Percentiles rank a stretch among this genome's conserved stretches.
phyloP scores from a whole-genome alignment of 164 flowering plant species.

The Annona cherimola region DNA sequence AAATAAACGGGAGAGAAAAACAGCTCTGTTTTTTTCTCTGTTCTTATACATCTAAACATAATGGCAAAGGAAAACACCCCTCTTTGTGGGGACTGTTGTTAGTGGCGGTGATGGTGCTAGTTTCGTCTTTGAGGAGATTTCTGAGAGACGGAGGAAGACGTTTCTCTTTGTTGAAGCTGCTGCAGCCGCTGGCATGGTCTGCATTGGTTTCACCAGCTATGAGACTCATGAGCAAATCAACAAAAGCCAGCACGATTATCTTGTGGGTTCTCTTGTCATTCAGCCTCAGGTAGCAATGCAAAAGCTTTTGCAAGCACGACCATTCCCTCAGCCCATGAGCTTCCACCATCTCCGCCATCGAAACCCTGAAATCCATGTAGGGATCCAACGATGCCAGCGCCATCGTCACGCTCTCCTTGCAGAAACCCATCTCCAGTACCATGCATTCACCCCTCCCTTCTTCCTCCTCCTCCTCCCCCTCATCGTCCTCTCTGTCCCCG shows the following conservation, averaged over 20 bases:
- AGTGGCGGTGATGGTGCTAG: no score
- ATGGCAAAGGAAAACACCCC: conserved; percentile 3
- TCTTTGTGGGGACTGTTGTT: not conserved
- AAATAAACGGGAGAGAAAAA: not conserved
- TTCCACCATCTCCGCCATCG: conserved; percentile 80
- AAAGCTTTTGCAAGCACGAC: conserved; percentile 54
- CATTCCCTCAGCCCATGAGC: conserved; percentile 54
- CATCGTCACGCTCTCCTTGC: conserved; percentile 40
- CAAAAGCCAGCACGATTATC: conserved; percentile 13
- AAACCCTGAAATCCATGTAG: conserved; percentile 51
- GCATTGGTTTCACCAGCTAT: conserved; percentile 3
- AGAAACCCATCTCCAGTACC: conserved; percentile 1
- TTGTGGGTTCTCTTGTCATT: conserved; percentile 37
- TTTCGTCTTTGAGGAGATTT: no score
- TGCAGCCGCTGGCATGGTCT: not conserved
- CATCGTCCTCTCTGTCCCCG: not conserved
- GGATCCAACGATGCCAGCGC: conserved; percentile 60
- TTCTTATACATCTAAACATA: conserved; percentile 7
- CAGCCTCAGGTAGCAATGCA: conserved; percentile 53
- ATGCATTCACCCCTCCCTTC: not conserved
- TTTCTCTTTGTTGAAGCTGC: not conserved
- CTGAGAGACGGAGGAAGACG: conserved; percentile 1
- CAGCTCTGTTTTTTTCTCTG: conserved; percentile 1
- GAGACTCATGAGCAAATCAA: conserved; percentile 15
- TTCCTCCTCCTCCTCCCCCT: not conserved